phyloP scores from a whole-genome alignment of 2,329 filamentous ascomycete genomes.

The Helminthosporium solani region DNA sequence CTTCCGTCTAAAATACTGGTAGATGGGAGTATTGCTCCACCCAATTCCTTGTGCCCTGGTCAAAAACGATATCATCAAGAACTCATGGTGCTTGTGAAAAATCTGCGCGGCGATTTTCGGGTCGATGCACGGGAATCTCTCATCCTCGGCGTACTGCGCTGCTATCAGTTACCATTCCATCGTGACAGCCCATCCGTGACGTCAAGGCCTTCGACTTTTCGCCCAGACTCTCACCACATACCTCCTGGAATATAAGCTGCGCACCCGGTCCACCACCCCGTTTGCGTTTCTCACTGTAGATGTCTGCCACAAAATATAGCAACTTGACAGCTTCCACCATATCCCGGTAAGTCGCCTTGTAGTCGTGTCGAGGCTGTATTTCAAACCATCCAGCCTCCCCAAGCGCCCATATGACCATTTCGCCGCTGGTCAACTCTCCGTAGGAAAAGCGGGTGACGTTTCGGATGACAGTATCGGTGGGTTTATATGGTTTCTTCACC shows the following conservation, averaged over 20 bases:
- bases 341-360: slow-evolving; percentile 56
- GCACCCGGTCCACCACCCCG: slow-evolving; percentile 42
- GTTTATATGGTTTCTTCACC: slow-evolving; percentile 34
- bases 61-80: slow-evolving; percentile 49
- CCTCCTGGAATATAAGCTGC: slow-evolving; percentile 43
- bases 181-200: too few relatives aligned
- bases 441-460: slow-evolving; percentile 51
- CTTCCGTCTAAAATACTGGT: slow-evolving; percentile 41
- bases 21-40: slow-evolving; percentile 49
- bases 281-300: slow-evolving; percentile 51
- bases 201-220: background rate
- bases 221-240: slow-evolving; percentile 17
- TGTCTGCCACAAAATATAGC: slow-evolving; percentile 63
- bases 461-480: slow-evolving; percentile 55
- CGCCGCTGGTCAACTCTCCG: slow-evolving; percentile 56
- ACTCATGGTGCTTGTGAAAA: slow-evolving; percentile 43
- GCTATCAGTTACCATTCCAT: slow-evolving; percentile 8
- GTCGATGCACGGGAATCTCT: slow-evolving; percentile 28
- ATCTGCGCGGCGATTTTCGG: slow-evolving; percentile 25
- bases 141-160: slow-evolving; percentile 38
- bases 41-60: slow-evolving; percentile 46
- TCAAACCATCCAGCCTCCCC: slow-evolving; percentile 69
- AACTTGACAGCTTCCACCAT: slow-evolving; percentile 65
- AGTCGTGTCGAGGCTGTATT: slow-evolving; percentile 60
- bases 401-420: slow-evolving; percentile 65